Base-by-base conservation (phyloP, 208 protist genomes). In the Kentomonas sorsogonicus region DNA sequence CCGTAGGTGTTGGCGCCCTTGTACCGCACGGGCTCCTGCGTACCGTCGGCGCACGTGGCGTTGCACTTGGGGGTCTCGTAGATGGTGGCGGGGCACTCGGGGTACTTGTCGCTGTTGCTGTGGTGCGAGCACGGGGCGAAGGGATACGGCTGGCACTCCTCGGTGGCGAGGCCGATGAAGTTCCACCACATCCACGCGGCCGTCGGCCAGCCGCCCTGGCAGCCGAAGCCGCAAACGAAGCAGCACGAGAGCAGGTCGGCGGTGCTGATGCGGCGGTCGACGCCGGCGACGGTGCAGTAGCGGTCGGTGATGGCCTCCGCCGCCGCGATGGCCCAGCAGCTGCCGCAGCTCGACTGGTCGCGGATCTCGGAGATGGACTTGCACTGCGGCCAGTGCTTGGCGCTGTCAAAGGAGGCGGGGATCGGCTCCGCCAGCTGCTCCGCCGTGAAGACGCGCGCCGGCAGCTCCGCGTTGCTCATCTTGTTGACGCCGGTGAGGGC, bases 261-360 rank as follows among this genome's bases (percentile, higher is more conserved):
- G 26, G 84, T 84, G 44, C 74, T 83, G 55, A 94, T 84, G 31
- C 69, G 76, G 29, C 72, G 55, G 33, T 85, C 70, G 6, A 60
- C 53, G 11, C 85, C 79, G 50, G 66, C 67, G 45, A 79, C 51
- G 44, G 89, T 95, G 81, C 92, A 97, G 63, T 91, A 84, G 58
- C 92, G 80, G 68, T 96, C 89, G 15, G 83, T 77, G 6, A 95
- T 86, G 29, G 86, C 66, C 63, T 86, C 85, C 44, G 78, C 74
- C n/a, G 88, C 77, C 9, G 75, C 79, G 51, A 96, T 91, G 29
- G 91, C 91, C 91, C 91, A 97, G 83, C 91, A 97, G 43, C 75
- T 88, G 38, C 89, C 91, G 72, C 91, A 97, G 54, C 58, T 74
- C 22, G 77, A 90, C 76, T 96, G 91, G 63, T 96, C 90, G 26